Evolutionary conservation across 179 eudicot genomes (phyloP), one percentile per base, ranked within the genome.

Genomic region (Amaranthus tricolor): DNA sequence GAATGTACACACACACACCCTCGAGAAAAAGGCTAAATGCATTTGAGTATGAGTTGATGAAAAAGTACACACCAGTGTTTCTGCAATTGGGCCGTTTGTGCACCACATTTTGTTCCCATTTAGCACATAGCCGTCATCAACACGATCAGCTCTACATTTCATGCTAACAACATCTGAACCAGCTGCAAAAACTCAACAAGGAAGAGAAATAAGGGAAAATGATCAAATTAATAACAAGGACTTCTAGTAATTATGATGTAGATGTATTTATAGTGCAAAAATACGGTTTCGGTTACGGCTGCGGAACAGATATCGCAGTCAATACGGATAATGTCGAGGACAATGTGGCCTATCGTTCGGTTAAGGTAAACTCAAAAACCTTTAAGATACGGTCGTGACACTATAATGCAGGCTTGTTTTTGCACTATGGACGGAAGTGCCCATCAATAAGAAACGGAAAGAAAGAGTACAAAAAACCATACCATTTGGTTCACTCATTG

Each of bases 61-160:
- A 44, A 47, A 60, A 45, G 55, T 71, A 59, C 75, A 62, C 86
- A 95, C 99, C 97, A 95, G 82, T 54, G 99, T 93, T 82, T 95
- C 86, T 72, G 99, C 99, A 80, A 76, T 74, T 54, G 99, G 97
- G 75, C 99, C 99, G 87, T 95, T 95, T 45, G 98, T 95, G 86
- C 99, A 95, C 99, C 99, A 95, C 99, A 95, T 93, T 83, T 95
- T 95, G 85, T 95, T 95, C 77, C 99, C 99, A 65, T 93, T 95
- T 63, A 95, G 73, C 79, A 88, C 58, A 77, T 93, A 95, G 71
- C 98, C 99, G 45, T 96, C 98, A 65, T 93, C 93, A 82, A 83
- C 88, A 70, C 78, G 88, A 67, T 91, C 97, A 82, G 99, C 99
- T 88, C 82, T 95, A 84, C 99, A 95, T 77, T 91, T 95, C 99